Conservation (phyloP, 768 basidiomycete genomes). For the Paxillus ammoniavirescens region DNA sequence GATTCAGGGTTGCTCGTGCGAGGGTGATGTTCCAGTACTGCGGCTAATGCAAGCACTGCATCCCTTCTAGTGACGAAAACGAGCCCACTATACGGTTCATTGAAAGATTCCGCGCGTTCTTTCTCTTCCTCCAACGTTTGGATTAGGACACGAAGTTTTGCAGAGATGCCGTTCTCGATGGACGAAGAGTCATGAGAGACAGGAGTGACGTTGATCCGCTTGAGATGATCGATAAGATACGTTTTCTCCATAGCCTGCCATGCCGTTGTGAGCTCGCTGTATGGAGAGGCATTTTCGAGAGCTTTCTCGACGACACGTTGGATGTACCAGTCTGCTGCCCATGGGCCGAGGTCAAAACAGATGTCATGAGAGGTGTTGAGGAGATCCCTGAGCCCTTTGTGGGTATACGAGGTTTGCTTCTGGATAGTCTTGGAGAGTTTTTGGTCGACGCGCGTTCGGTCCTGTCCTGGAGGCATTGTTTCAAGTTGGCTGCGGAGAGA, state of each 20-base stretch:
- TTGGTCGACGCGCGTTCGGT: constrained; percentile 58
- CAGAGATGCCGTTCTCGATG: constrained; percentile 50
- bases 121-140: constrained; percentile 57
- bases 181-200: constrained; percentile 51
- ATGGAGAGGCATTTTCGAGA: constrained; percentile 41
- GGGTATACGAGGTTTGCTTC: constrained; percentile 60
- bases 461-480: constrained; percentile 35
- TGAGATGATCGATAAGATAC: constrained; percentile 54
- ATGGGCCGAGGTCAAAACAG: constrained; percentile 60
- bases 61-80: constrained; percentile 80
- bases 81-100: constrained; percentile 66
- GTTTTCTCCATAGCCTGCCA: constrained; percentile 61
- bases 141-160: constrained; percentile 59
- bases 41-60: constrained; percentile 61
- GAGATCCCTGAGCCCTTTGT: constrained; percentile 65
- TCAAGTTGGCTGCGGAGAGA: constrained; percentile 46
- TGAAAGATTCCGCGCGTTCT: constrained; percentile 42
- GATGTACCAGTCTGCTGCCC: constrained; percentile 82
- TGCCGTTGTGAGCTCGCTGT: constrained; percentile 45
- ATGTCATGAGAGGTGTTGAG: constrained; percentile 54
- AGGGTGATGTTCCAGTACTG: constrained; percentile 61
- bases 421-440: constrained; percentile 59
- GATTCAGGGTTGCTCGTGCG: constrained; percentile 37
- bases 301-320: constrained; percentile 55
- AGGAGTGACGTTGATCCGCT: constrained; percentile 40